phyloP scores from a whole-genome alignment of 1,284 basidiomycete species.

The Anthracocystis walkeri region DNA sequence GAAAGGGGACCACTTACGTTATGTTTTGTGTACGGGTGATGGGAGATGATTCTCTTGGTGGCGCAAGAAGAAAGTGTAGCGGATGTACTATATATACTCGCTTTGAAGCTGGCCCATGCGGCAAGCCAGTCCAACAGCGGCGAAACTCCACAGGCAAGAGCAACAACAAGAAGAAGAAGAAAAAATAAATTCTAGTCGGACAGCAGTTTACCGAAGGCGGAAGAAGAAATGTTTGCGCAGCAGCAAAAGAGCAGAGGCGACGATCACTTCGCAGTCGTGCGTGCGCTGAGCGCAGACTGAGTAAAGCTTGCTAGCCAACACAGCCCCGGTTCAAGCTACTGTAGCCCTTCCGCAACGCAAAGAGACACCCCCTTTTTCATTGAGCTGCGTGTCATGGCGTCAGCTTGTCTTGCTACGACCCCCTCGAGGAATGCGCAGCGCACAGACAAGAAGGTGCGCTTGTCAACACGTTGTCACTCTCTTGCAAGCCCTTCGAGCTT shows the following conservation, averaged over 20 bases:
- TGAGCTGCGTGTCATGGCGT: too few relatives aligned
- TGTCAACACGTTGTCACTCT: too few relatives aligned
- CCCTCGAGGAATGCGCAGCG: too few relatives aligned
- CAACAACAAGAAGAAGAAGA: background rate
- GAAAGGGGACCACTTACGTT: conserved; percentile 27
- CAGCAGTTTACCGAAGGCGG: conserved; percentile 30
- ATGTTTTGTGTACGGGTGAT: background rate
- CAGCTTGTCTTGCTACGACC: too few relatives aligned
- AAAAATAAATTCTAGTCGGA: background rate
- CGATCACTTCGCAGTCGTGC: too few relatives aligned
- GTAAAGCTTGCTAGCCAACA: too few relatives aligned
- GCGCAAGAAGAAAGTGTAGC: background rate
- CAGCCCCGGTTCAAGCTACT: too few relatives aligned
- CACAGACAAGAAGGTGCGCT: too few relatives aligned
- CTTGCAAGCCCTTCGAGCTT: too few relatives aligned
- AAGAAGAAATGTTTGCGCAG: conserved; percentile 20
- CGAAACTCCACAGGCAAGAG: conserved; percentile 29
- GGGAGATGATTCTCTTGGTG: conserved; percentile 10
- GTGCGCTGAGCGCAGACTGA: background rate
- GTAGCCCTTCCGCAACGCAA: too few relatives aligned
- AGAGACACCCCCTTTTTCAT: too few relatives aligned
- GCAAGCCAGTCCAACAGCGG: conserved; percentile 18
- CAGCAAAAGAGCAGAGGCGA: conserved; percentile 1
- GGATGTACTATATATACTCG: conserved; percentile 20
- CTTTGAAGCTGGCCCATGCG: conserved; percentile 37